Percentiles rank a stretch among this genome's conserved stretches.
Conservation (phyloP, 306 rosid genomes). For the Prunus dulcis region DNA sequence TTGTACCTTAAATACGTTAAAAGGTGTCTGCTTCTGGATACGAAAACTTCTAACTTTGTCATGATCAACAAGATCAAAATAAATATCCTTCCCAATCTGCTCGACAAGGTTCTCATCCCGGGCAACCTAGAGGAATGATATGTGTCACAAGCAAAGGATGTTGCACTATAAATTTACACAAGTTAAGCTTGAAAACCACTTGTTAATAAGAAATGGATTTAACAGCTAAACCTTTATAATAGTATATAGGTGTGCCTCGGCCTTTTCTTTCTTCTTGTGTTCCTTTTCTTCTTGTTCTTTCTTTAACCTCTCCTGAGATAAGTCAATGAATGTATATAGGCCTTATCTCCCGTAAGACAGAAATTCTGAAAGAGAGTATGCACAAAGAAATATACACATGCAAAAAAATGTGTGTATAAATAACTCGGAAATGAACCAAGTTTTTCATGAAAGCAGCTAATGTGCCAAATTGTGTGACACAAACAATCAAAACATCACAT, state of each 20-base stretch:
- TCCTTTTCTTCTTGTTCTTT: constrained; percentile 93
- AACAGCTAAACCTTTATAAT: constrained; percentile 63
- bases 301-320: constrained; percentile 76
- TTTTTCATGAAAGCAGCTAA: not conserved
- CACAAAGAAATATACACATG: not conserved
- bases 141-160: not conserved
- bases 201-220: constrained; percentile 13
- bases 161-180: not conserved
- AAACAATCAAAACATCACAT: constrained; percentile 9
- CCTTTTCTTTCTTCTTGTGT: constrained; percentile 80
- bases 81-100: constrained; percentile 84
- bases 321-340: not conserved
- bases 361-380: not conserved
- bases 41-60: constrained; percentile 90
- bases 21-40: constrained; percentile 66
- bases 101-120: constrained; percentile 66
- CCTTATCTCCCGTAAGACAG: not conserved
- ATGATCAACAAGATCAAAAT: constrained; percentile 94
- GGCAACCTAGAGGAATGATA: constrained; percentile 59
- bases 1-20: constrained; percentile 75
- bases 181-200: constrained; percentile 6
- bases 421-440: not conserved
- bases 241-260: constrained; percentile 85
- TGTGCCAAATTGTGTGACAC: not conserved
- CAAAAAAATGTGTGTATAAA: not conserved